Evolutionary conservation across 2,329 filamentous ascomycete species (phyloP).

Genomic region (Xylariaceae sp.): DNA sequence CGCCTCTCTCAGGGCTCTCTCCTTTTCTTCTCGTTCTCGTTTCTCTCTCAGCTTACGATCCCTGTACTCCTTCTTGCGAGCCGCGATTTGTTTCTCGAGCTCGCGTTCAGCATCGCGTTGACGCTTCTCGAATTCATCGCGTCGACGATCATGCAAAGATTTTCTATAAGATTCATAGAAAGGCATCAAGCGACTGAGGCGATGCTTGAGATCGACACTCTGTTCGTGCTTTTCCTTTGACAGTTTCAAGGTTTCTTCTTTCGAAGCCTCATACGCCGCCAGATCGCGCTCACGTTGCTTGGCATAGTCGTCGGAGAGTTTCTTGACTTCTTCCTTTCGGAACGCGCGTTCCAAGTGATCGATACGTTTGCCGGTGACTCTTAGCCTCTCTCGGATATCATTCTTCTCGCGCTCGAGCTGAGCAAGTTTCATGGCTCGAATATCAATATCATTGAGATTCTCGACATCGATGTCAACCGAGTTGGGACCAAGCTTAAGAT

Average conservation of each 20-base stretch:
- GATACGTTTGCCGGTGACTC: slow-evolving; percentile 89
- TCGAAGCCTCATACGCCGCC: slow-evolving; percentile 74
- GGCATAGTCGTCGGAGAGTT: slow-evolving; percentile 80
- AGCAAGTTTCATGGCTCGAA: slow-evolving; percentile 90
- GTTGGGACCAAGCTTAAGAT: slow-evolving; percentile 86
- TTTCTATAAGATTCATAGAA: slow-evolving; percentile 79
- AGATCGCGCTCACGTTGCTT: slow-evolving; percentile 74
- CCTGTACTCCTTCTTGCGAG: slow-evolving; percentile 81
- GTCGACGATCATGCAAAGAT: slow-evolving; percentile 78
- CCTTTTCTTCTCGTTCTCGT: slow-evolving; percentile 78
- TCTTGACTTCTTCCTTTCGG: slow-evolving; percentile 92
- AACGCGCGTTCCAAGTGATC: slow-evolving; percentile 97
- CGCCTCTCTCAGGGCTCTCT: slow-evolving; percentile 73
- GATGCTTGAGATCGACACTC: slow-evolving; percentile 89
- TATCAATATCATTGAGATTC: slow-evolving; percentile 82
- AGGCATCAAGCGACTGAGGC: slow-evolving; percentile 79
- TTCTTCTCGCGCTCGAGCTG: slow-evolving; percentile 98
- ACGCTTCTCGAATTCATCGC: slow-evolving; percentile 93
- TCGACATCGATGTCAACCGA: slow-evolving; percentile 69
- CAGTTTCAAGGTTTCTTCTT: slow-evolving; percentile 72
- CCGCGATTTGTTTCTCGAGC: slow-evolving; percentile 84
- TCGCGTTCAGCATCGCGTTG: slow-evolving; percentile 89
- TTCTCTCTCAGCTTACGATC: slow-evolving; percentile 81
- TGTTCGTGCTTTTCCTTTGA: slow-evolving; percentile 86
- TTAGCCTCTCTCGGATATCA: slow-evolving; percentile 84